Base-by-base conservation (phyloP, 306 rosid genomes). In the Medicago arabica region DNA sequence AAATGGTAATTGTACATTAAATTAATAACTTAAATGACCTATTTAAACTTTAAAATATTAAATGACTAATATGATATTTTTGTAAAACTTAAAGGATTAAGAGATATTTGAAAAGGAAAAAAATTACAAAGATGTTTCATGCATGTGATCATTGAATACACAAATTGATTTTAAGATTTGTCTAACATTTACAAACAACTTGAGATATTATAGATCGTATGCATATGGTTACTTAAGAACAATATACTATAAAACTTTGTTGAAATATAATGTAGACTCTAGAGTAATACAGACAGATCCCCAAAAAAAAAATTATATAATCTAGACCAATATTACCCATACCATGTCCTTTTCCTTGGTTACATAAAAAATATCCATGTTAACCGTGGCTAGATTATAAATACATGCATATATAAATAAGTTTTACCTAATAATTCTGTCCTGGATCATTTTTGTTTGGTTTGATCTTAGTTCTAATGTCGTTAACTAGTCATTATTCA, bases 401-500 rank as follows among this genome's bases (percentile, higher is more conserved):
- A 49, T 38, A 38, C 39, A 46, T 11, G 2, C 61, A 54, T 54
- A 3, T 12, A 54, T 54, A 54, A 25, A 12, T 11, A 43, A 31
- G 49, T 53, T 38, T 23, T 16, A 61, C 50, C 17, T 54, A 40
- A 16, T 12, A 19, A 55, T 39, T 39, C 43, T 31, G 10, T 50
- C 28, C 15, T 76, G 19, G 31, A 54, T 38, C 40, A 58, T 59
- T 47, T 59, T 77, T 59, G 62, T 47, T 71, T 50, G 67, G 44
- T 78, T 28, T 61, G 55, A 71, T 78, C 40, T 60, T 9, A 78
- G 43, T 3, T 66, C n/a, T 8, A 54, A 63, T 69, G 69, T 15
- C 46, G 85, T 82, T 82, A 71, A 72, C 18, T 28, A 41, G 85
- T 81, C 84, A 19, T 28, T 16, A 61, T 69, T 81, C 84, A 19